These are phyloP conservation scores for Hysterium pulicare DNA, from an alignment of 2,329 filamentous ascomycete species.

Conservation along the genomic window DNA sequence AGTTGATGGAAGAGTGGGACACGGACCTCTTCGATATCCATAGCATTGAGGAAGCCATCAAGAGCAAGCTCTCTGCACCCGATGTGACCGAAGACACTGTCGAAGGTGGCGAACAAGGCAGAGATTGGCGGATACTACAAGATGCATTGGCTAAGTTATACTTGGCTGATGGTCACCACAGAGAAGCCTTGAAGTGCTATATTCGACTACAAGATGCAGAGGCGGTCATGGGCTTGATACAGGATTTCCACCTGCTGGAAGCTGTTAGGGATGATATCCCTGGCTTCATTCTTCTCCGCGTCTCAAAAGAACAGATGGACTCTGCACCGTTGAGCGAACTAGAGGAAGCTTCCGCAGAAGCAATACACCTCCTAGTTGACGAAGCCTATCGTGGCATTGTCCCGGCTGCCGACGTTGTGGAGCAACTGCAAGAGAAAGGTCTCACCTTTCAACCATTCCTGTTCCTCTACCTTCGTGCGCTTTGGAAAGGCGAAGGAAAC, in stretches of 20 bases:
- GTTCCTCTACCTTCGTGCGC: constrained; percentile 83
- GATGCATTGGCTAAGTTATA: constrained; percentile 82
- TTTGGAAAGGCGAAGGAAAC: constrained; percentile 76
- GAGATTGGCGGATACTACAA: constrained; percentile 88
- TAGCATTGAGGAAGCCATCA: constrained; percentile 72
- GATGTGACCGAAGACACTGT: constrained; percentile 73
- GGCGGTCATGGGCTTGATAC: constrained; percentile 79
- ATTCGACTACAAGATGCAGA: constrained; percentile 91
- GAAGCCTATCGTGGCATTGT: constrained; percentile 89
- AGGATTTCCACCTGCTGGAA: constrained; percentile 84
- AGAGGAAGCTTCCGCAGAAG: constrained; percentile 75
- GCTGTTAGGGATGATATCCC: constrained; percentile 86
- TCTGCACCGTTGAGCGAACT: constrained; percentile 67
- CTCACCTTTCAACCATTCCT: constrained; percentile 65
- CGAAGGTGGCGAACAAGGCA: constrained; percentile 66
- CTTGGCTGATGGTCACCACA: constrained; percentile 73
- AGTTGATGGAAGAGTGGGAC: constrained; percentile 80
- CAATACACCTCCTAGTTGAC: constrained; percentile 80
- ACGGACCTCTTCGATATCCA: constrained; percentile 78
- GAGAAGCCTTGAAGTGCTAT: constrained; percentile 83
- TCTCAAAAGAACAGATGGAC: constrained; percentile 66
- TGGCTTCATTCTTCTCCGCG: constrained; percentile 81
- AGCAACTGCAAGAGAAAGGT: constrained; percentile 67
- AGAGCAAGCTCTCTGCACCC: constrained; percentile 75
- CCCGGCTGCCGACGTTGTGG: constrained; percentile 70